Base-by-base conservation (phyloP, 495 filamentous ascomycete species). In the Daldinia childiae region DNA sequence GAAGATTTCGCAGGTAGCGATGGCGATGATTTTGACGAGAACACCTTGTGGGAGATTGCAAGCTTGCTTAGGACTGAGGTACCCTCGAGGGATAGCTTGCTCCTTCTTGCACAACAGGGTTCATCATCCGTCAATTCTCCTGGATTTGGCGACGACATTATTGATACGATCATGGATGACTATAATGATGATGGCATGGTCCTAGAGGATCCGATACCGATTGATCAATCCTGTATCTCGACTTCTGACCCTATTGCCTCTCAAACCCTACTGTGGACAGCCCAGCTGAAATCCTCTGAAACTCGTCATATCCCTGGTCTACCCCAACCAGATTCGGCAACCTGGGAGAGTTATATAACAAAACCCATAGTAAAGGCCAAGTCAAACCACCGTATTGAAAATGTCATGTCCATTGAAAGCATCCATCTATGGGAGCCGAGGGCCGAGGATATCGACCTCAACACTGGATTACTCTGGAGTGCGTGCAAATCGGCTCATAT, bases 41-140 rank as follows among this genome's bases (percentile, higher is more conserved):
- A 77, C 15, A 87, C 84, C 0, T 78, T 88, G 30, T 87, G 85
- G 85, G 85, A 87, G 71, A 88, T 88, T 77, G 85, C 86, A 67
- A 85, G 78, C 69, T 74, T 88, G 4, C 78, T 87, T 6, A 81
- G 84, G 61, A 74, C 82, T 15, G 80, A 82, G 29, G 63, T 85
- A 21, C 83, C 84, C 3, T 84, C 83, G 3, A 82, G 79, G 62
- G 71, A 83, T 34, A 86, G 81, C 73, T 70, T 86, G 15, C 65
- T 85, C 24, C 80, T 76, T 21, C 64, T 71, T 8, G 24, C 73
- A 21, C 48, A 38, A 4, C 56, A 76, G 17, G 65, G 38, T 26
- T 75, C 77, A 1, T 9, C 29, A 21, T 43, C 61, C 7, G 32
- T 11, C 19, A 29, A 58, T 17, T 30, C 69, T 34, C 71, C 62